A percentile compares a stretch with the other conserved stretches of the same genome.
Conservation (phyloP, 106 monocot genomes). For the Dioscorea zingiberensis region DNA sequence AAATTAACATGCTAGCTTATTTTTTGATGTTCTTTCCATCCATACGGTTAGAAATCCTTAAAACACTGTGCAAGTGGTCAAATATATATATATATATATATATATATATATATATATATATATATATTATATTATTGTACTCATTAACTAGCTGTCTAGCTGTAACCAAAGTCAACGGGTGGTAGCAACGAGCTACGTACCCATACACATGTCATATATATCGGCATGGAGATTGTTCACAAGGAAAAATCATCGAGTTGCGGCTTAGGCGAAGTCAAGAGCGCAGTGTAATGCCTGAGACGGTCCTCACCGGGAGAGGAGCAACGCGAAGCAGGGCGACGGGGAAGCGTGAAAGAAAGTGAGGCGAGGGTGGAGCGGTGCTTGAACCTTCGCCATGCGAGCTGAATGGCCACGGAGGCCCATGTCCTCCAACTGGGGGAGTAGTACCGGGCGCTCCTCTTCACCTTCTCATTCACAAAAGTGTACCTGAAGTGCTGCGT, state of each 20-base stretch:
- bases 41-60: no score
- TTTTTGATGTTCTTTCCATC: no score
- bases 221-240: no score
- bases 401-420: conserved; percentile 82
- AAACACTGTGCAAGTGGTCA: no score
- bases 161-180: no score
- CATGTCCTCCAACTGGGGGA: conserved; percentile 88
- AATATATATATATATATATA: no score
- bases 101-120: no score
- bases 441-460: conserved; percentile 76
- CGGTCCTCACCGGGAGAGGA: conserved; percentile 73
- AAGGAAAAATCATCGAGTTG: conserved; percentile 34
- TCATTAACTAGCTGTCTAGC: no score
- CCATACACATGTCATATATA: no score
- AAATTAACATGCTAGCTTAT: no score
- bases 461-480: conserved; percentile 58
- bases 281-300: conserved; percentile 68
- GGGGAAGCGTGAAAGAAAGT: conserved; percentile 60
- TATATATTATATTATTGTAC: no score
- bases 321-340: conserved; percentile 72
- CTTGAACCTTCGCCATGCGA: conserved; percentile 70
- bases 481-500: conserved; percentile 82
- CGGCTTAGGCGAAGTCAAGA: conserved; percentile 81
- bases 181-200: no score
- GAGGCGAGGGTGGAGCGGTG: conserved; percentile 65